Evolutionary conservation across 768 basidiomycete genomes (phyloP).

Genomic region (Pleurotus eryngii): DNA sequence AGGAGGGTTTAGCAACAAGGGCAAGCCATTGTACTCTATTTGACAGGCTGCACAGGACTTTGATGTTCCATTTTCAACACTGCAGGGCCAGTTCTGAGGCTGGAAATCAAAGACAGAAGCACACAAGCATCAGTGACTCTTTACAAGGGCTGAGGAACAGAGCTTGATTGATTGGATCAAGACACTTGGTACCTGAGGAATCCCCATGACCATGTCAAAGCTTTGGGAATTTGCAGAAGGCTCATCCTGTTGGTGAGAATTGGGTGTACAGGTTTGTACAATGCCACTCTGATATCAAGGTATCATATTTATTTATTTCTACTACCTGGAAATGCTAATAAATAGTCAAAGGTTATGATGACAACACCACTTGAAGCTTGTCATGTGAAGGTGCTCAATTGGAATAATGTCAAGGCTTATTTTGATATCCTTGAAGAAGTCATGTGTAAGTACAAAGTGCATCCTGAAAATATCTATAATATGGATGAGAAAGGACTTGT

Average conservation of each 20-base stretch:
- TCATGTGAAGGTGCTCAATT: slow-evolving; percentile 30
- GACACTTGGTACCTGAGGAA: slow-evolving; percentile 12
- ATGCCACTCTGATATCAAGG: slow-evolving; percentile 21
- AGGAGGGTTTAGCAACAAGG: no score
- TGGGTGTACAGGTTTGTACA: slow-evolving; percentile 15
- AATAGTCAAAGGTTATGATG: slow-evolving; percentile 18
- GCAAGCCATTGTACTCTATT: slow-evolving; percentile 5
- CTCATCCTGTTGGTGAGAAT: slow-evolving; percentile 8
- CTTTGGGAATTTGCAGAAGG: slow-evolving; percentile 14
- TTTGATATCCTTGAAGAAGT: slow-evolving; percentile 19
- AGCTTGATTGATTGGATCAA: slow-evolving; percentile 23
- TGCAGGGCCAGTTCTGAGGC: background rate
- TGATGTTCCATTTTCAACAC: background rate
- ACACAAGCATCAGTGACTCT: slow-evolving; percentile 15
- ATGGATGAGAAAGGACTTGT: slow-evolving; percentile 31
- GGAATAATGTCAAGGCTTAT: slow-evolving; percentile 19
- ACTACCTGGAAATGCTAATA: slow-evolving; percentile 5
- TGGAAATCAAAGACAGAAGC: background rate
- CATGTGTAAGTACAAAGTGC: slow-evolving; percentile 20
- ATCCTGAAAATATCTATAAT: slow-evolving; percentile 25
- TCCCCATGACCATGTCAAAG: slow-evolving; percentile 15
- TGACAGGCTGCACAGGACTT: slow-evolving; percentile 2
- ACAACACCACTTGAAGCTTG: slow-evolving; percentile 10
- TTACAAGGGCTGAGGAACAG: slow-evolving; percentile 18
- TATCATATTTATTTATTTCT: background rate